These are phyloP conservation scores for Grosmannia penicillata DNA, from an alignment of 2,329 filamentous ascomycete species.

Conservation along the genomic window DNA sequence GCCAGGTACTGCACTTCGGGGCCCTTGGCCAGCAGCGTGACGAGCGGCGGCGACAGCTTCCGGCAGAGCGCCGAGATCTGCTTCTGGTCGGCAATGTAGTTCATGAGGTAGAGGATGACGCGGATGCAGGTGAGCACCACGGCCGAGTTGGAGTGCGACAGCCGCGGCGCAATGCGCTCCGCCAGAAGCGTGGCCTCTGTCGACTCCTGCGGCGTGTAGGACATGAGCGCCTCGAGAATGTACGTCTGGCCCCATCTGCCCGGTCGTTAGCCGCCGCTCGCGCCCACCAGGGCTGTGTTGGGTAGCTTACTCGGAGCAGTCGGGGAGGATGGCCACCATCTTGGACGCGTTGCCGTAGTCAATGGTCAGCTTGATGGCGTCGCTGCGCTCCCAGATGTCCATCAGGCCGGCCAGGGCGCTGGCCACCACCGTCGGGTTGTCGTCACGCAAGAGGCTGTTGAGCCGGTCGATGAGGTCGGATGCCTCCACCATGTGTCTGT, in stretches of 20 bases:
- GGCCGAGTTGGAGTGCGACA: constrained; percentile 93
- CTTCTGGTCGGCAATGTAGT: constrained; percentile 89
- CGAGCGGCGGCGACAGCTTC: constrained; percentile 87
- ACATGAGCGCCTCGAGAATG: constrained; percentile 94
- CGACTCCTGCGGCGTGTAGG: constrained; percentile 86
- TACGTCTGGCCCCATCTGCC: constrained; percentile 94
- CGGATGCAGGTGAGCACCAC: constrained; percentile 93
- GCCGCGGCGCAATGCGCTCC: constrained; percentile 83
- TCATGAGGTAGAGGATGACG: constrained; percentile 95
- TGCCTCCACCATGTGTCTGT: constrained; percentile 73
- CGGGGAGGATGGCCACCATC: constrained; percentile 88
- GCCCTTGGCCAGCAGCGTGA: constrained; percentile 88
- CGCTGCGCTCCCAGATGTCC: constrained; percentile 97
- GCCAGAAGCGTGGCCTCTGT: constrained; percentile 78
- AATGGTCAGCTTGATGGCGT: constrained; percentile 94
- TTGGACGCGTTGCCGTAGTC: constrained; percentile 97
- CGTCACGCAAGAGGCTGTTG: constrained; percentile 79
- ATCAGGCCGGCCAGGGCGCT: constrained; percentile 82
- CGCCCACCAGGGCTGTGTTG: not conserved
- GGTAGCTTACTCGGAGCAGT: constrained; percentile 77
- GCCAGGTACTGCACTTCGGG: constrained; percentile 98
- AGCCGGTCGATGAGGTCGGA: constrained; percentile 87
- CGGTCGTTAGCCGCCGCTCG: not conserved
- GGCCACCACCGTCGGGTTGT: constrained; percentile 94
- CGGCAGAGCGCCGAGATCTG: constrained; percentile 75